These are phyloP conservation scores for Cystobasidiaceae sp. DNA, from an alignment of 1,284 basidiomycete species.

Conservation along the genomic window DNA sequence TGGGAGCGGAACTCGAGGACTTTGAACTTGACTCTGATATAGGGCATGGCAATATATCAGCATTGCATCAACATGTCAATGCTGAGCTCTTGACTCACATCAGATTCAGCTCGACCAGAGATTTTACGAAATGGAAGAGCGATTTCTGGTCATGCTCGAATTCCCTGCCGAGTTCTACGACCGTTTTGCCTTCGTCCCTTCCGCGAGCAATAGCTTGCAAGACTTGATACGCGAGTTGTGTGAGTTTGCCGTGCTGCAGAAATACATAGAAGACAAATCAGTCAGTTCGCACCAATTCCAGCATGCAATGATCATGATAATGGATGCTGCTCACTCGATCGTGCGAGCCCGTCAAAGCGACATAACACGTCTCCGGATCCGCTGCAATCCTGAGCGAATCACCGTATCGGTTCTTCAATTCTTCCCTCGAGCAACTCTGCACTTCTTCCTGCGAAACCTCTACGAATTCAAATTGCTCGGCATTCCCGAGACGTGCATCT, in stretches of 20 bases:
- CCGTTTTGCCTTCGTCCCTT: constrained; percentile 67
- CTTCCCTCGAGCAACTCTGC: constrained; percentile 49
- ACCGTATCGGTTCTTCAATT: constrained; percentile 44
- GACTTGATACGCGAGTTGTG: constrained; percentile 74
- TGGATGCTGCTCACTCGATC: constrained; percentile 55
- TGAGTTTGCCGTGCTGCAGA: constrained; percentile 65
- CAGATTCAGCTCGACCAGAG: constrained; percentile 64
- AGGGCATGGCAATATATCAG: not conserved
- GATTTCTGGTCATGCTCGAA: constrained; percentile 85
- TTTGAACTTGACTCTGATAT: constrained; percentile 41
- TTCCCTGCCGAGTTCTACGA: constrained; percentile 66
- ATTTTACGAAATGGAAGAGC: constrained; percentile 74
- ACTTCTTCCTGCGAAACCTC: constrained; percentile 21
- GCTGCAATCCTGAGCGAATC: constrained; percentile 66
- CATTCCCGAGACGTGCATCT: constrained; percentile 25
- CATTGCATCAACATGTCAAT: not conserved
- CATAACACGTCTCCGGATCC: constrained; percentile 65
- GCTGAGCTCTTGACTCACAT: constrained; percentile 55
- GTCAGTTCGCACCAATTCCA: not conserved
- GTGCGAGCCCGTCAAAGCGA: constrained; percentile 74
- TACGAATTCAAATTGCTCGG: not conserved
- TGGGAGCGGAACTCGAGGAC: constrained; percentile 36
- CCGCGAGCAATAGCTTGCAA: constrained; percentile 78
- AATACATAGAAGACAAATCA: constrained; percentile 6
- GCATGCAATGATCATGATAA: not conserved